Evolutionary conservation across 129 eudicot species (phyloP), one percentile per base, ranked within the genome.

Genomic region (Lactuca saligna): DNA sequence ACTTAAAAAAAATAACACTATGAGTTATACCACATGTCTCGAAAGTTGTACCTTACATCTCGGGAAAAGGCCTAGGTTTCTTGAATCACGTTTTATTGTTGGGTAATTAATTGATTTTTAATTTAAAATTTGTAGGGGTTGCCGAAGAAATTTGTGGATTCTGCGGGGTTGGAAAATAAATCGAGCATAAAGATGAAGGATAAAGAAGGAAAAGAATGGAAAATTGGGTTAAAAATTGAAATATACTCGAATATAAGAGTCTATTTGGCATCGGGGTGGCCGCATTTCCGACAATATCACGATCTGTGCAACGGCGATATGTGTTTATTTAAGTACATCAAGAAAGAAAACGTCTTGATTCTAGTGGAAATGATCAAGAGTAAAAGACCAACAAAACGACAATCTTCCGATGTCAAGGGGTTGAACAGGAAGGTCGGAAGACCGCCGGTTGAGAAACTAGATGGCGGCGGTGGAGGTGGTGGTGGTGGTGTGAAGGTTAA

Each of bases 201-300:
- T 4, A 25, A 50, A 6, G 65, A 68, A 51, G 80, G 75, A 3
- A 51, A 68, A 29, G 70, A 61, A 61, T 76, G 80, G 80, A 31
- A 0, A 3, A 7, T 76, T 20, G 63, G 64, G 64, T 50, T 76
- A 16, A 1, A 17, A 4, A 8, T 3, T 6, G 58, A 61, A 17
- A 39, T 32, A 54, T 11, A 12, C 7, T 3, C 0, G 1, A 53
- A 51, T 0, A 31, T 25, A 57, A 68, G 7, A 53, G 20, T 41
- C 56, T 13, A 34, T 54, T 16, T 76, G 38, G 51, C 80, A 32
- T 1, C 63, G 4, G 70, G 80, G 7, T 76, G 80, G 80, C 15
- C 25, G 6, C 13, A 0, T 14, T 76, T 68, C 51, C 64, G 75
- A 33, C 12, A 16, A 7, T 4, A 68, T 39, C 42, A 42, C 33